Evolutionary conservation across 2,329 filamentous ascomycete species (phyloP).

Genomic region (Geosmithia flava): DNA sequence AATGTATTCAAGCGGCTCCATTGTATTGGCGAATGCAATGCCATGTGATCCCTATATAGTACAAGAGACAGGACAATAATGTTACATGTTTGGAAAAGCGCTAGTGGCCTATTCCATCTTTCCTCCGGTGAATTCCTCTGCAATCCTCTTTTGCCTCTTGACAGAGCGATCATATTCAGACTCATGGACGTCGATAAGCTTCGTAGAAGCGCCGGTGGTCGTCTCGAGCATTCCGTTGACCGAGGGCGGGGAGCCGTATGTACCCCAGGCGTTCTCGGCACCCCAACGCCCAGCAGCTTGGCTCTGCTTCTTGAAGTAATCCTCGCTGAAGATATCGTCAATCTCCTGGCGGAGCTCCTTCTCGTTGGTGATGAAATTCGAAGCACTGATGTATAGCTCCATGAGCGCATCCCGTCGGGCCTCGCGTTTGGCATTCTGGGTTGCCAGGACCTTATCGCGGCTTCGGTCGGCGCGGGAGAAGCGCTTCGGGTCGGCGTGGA

Average conservation of each 20-base stretch:
- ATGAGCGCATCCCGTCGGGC: conserved; percentile 62
- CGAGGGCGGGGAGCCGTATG: conserved; percentile 29
- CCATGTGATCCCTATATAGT: background rate
- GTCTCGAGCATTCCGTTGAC: conserved; percentile 30
- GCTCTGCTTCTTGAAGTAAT: conserved; percentile 32
- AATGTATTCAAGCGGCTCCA: background rate
- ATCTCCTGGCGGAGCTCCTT: conserved; percentile 62
- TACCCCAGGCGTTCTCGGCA: conserved; percentile 40
- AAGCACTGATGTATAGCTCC: conserved; percentile 80
- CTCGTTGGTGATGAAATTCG: conserved; percentile 76
- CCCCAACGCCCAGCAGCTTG: conserved; percentile 15
- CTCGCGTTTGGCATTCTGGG: conserved; percentile 34
- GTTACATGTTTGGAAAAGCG: background rate
- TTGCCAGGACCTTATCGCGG: conserved; percentile 28
- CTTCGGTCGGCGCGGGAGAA: conserved; percentile 38
- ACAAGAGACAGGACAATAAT: background rate
- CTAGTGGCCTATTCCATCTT: conserved; percentile 29
- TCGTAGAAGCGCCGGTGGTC: conserved; percentile 19
- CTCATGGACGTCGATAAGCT: conserved; percentile 21
- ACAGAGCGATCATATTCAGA: conserved; percentile 30
- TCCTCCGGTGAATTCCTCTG: conserved; percentile 47
- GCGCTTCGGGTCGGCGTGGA: conserved; percentile 50
- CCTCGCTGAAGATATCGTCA: conserved; percentile 61
- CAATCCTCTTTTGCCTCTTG: conserved; percentile 39
- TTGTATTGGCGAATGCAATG: background rate